These are phyloP conservation scores for Globisporangium splendens DNA, from an alignment of 352 stramenopile species.

Conservation along the genomic window DNA sequence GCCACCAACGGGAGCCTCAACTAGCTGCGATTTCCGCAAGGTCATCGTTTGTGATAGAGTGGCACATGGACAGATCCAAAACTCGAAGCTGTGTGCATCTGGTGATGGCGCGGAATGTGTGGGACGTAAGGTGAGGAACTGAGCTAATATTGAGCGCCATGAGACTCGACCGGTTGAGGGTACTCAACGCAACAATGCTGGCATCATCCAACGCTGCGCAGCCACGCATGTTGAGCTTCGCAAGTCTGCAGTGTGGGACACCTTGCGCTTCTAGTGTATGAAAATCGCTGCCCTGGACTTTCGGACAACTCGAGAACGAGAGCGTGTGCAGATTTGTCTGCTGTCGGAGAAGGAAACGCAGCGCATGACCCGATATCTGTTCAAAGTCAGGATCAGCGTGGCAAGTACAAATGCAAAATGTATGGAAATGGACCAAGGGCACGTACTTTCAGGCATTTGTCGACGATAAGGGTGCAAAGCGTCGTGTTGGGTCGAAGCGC, in stretches of 20 bases:
- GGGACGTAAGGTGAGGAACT: constrained; percentile 45
- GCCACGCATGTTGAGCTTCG: constrained; percentile 43
- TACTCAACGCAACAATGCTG: constrained; percentile 45
- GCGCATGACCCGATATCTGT: constrained; percentile 53
- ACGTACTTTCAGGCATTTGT: constrained; percentile 65
- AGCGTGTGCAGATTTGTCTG: constrained; percentile 42
- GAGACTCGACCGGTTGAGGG: constrained; percentile 46
- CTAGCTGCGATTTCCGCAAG: constrained; percentile 41
- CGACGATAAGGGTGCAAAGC: constrained; percentile 33
- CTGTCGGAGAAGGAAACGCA: constrained; percentile 52
- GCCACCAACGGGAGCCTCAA: constrained; percentile 42
- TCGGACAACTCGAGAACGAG: constrained; percentile 67
- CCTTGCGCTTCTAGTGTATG: constrained; percentile 14
- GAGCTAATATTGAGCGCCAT: constrained; percentile 54
- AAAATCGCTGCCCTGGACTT: constrained; percentile 49
- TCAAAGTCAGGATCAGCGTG: not conserved
- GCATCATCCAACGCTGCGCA: constrained; percentile 45
- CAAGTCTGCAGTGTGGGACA: constrained; percentile 23
- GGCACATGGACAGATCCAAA: constrained; percentile 80
- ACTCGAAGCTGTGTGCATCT: constrained; percentile 40
- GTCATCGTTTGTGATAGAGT: constrained; percentile 51
- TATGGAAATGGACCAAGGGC: not conserved
- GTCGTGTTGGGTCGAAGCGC: constrained; percentile 34
- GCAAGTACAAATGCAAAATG: not conserved
- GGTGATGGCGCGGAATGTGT: constrained; percentile 60